Percentiles rank a stretch among this genome's conserved stretches.
phyloP scores from a whole-genome alignment of 768 basidiomycete species.

The Pleurotus citrinopileatus region DNA sequence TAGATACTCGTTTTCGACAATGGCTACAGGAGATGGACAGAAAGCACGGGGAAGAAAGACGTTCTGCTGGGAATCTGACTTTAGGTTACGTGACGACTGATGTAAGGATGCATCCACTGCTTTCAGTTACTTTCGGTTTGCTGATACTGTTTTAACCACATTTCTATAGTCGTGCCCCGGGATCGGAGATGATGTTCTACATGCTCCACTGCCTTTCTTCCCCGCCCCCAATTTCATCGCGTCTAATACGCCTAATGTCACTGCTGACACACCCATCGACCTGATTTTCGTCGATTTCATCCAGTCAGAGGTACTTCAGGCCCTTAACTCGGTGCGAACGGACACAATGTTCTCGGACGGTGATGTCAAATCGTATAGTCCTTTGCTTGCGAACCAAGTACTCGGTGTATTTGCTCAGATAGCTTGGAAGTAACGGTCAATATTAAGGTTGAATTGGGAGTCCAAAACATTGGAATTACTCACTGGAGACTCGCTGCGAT shows the following conservation, averaged over 20 bases:
- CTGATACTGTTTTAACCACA: neutral
- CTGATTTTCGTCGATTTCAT: conserved; percentile 79
- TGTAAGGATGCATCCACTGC: conserved; percentile 34
- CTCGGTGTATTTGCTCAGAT: conserved; percentile 56
- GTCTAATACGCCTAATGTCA: conserved; percentile 48
- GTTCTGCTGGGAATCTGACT: conserved; percentile 50
- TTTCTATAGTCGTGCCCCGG: conserved; percentile 60
- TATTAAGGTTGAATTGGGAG: too few species aligned
- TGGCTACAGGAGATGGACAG: conserved; percentile 62
- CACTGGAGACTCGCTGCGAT: too few species aligned
- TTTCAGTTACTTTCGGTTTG: neutral
- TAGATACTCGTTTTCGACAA: conserved; percentile 43
- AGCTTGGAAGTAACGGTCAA: conserved; percentile 34
- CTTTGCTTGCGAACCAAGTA: conserved; percentile 44
- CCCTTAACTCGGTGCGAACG: conserved; percentile 56
- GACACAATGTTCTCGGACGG: conserved; percentile 43
- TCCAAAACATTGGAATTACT: too few species aligned
- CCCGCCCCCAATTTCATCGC: conserved; percentile 54
- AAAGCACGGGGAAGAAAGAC: conserved; percentile 31
- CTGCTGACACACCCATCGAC: conserved; percentile 54
- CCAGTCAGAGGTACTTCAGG: conserved; percentile 42
- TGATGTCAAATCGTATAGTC: conserved; percentile 55
- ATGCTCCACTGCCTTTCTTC: conserved; percentile 59
- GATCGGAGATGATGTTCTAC: conserved; percentile 69
- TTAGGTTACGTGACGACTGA: conserved; percentile 76